phyloP scores from a whole-genome alignment of 2,329 filamentous ascomycete genomes.

The Fusarium annulatum region DNA sequence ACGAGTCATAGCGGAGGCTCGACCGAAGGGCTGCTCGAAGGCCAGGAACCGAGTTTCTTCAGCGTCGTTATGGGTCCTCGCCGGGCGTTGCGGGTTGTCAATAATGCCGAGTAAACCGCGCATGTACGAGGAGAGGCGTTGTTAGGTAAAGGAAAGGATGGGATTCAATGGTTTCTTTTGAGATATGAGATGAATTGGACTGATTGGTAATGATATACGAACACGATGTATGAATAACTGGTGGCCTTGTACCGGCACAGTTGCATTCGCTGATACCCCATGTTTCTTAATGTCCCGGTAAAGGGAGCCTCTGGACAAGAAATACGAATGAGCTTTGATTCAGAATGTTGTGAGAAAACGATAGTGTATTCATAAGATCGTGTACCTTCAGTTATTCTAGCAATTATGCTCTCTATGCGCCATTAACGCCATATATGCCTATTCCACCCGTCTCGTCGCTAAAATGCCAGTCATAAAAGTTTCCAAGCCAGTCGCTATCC shows the following conservation, averaged over 20 bases:
- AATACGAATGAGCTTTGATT: neutral
- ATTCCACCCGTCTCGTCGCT: slow-evolving; percentile 26
- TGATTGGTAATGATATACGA: slow-evolving; percentile 25
- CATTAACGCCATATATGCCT: slow-evolving; percentile 31
- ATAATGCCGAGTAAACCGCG: slow-evolving; percentile 54
- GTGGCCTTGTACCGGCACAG: neutral
- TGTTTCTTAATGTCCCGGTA: neutral
- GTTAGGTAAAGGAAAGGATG: neutral
- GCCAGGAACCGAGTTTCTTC: slow-evolving; percentile 77
- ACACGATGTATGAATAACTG: slow-evolving; percentile 16
- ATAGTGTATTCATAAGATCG: slow-evolving; percentile 22
- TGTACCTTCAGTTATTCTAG: neutral
- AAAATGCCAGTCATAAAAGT: slow-evolving; percentile 29
- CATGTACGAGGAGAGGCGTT: neutral
- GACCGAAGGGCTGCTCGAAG: slow-evolving; percentile 59
- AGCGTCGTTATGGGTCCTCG: slow-evolving; percentile 75
- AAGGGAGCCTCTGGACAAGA: neutral
- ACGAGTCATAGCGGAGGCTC: slow-evolving; percentile 58
- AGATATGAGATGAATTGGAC: neutral
- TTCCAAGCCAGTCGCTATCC: neutral
- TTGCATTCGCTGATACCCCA: slow-evolving; percentile 43
- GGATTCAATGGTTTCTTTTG: neutral
- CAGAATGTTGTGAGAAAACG: neutral
- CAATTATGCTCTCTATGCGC: slow-evolving; percentile 13
- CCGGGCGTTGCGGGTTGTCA: slow-evolving; percentile 76